Evolutionary conservation across 192 early-diverging fungal species (phyloP).

Genomic region (Spizellomyces punctatus): DNA sequence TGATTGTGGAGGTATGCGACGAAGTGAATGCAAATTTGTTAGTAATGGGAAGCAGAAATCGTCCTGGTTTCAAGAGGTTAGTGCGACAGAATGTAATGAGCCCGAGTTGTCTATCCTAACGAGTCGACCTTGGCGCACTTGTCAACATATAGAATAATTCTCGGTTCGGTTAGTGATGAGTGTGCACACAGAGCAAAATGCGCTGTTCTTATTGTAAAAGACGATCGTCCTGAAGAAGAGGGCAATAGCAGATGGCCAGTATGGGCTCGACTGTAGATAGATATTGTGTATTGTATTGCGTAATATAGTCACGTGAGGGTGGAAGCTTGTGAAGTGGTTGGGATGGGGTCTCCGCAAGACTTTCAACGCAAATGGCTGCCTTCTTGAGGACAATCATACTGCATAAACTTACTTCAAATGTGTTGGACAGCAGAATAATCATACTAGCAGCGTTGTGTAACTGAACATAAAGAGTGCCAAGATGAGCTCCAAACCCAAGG

Average conservation of each 20-base stretch:
- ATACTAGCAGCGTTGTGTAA: background rate
- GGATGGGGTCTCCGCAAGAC: background rate
- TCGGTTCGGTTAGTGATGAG: constrained; percentile 14
- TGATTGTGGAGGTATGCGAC: constrained; percentile 19
- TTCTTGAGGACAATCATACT: too few relatives aligned
- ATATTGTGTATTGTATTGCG: background rate
- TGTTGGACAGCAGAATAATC: too few relatives aligned
- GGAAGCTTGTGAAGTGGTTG: background rate
- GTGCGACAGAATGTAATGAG: background rate
- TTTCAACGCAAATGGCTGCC: too few relatives aligned
- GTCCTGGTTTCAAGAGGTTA: constrained; percentile 7
- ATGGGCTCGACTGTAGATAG: background rate
- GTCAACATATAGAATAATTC: constrained; percentile 4
- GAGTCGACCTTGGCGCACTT: background rate
- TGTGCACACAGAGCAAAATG: constrained; percentile 7
- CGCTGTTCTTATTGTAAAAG: constrained; percentile 13
- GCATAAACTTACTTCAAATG: too few relatives aligned
- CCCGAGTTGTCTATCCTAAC: background rate
- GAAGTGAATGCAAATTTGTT: background rate
- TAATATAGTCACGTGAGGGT: background rate
- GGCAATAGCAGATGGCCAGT: background rate
- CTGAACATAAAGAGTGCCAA: background rate
- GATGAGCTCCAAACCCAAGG: background rate
- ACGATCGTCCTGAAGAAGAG: background rate
- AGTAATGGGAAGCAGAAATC: background rate